Percentiles rank a stretch among this genome's conserved stretches.
phyloP scores from a whole-genome alignment of 176 grass and related monocot species.

The Phyllostachys edulis region DNA sequence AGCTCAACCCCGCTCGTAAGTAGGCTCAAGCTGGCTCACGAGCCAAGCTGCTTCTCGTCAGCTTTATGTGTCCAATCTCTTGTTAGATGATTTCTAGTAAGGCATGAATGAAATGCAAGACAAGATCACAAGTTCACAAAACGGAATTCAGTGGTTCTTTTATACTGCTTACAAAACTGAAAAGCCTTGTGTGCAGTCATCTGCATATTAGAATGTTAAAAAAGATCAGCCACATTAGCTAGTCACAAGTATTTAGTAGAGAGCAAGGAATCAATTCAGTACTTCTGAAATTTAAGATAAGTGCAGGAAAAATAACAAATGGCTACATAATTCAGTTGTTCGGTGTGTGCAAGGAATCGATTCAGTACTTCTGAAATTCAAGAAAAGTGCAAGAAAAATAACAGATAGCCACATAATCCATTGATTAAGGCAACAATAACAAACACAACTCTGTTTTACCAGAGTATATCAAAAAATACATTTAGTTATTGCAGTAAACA shows the following conservation, averaged over 20 bases:
- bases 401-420: neutral
- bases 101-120: no score
- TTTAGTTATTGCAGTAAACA: neutral
- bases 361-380: no score
- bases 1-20: no score
- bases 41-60: no score
- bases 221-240: constrained; percentile 14
- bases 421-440: neutral
- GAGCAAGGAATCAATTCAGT: neutral
- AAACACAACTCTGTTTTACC: neutral
- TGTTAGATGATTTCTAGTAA: no score
- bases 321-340: neutral
- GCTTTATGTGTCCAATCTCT: no score
- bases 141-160: constrained; percentile 89
- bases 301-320: neutral
- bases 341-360: neutral
- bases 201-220: constrained; percentile 42
- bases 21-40: no score
- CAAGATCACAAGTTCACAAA: no score
- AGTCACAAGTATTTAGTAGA: neutral
- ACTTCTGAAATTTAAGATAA: neutral
- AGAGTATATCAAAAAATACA: neutral
- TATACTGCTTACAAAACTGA: constrained; percentile 97
- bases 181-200: constrained; percentile 95
- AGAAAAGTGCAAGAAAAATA: neutral